Base-by-base conservation (phyloP, 257 asterid species). In the Solanum infundibuliforme region DNA sequence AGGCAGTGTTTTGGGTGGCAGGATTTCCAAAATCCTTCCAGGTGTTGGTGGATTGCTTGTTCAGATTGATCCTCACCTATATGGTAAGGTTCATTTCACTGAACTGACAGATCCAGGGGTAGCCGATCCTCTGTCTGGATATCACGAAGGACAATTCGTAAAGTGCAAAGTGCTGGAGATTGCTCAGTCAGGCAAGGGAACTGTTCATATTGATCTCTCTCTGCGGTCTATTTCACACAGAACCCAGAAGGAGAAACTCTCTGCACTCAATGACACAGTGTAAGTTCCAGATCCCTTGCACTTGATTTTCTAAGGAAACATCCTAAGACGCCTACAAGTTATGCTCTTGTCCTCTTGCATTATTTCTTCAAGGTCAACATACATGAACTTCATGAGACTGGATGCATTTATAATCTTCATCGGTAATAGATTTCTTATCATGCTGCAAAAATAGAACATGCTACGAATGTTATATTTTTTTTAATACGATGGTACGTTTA, bases 1-100 rank as follows among this genome's bases (percentile, higher is more conserved):
- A 91, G 98, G 97, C 62, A 87, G 89, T 88, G 41, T 88, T 87
- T 93, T 95, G 88, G 98, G 98, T 91, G 99, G 99, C 87, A 92
- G 96, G 91, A 91, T 97, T 87, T 97, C 97, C 79, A 95, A 93
- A 89, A 91, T 96, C 89, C 94, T 97, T 90, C 95, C 98, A 14
- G 99, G 98, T 86, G 95, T 94, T 88, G 95, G 98, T 87, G 99
- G 99, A 52, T 83, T 96, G 91, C 89, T 92, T 87, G 95, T 96
- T 91, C 98, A 95, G 92, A 88, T 97, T 87, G 95, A 93, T 88
- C 93, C 85, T 65, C 92, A 90, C 90, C 93, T 91, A 39, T 94
- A 92, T 86, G 99, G 99, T 41, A 97, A 93, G 91, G 99, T 96
- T 90, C 99, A 97, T 93, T 97, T 90, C 90, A 93, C 98, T 88